phyloP scores from a whole-genome alignment of 805 yeast species.

The Kodamaea fukazawae region DNA sequence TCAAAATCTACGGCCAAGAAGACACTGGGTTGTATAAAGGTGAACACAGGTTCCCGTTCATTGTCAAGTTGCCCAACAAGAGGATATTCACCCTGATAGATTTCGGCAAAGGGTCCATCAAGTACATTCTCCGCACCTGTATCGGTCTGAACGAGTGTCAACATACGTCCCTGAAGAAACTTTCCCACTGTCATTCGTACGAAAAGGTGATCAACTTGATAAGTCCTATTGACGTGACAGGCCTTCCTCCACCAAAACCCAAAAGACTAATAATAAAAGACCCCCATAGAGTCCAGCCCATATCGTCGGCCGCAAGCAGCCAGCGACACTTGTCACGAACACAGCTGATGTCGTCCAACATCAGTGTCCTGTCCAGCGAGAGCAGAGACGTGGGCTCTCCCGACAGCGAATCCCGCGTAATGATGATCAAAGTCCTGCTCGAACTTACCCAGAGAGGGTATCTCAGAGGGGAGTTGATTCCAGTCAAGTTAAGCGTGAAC shows the following conservation, averaged over 20 bases:
- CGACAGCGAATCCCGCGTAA: constrained; percentile 4
- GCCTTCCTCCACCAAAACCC: constrained; percentile 63
- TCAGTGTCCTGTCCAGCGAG: background rate
- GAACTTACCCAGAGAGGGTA: constrained; percentile 61
- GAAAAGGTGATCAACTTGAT: constrained; percentile 59
- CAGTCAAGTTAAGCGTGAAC: constrained; percentile 61
- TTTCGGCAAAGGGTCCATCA: constrained; percentile 83
- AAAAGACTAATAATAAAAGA: constrained; percentile 62
- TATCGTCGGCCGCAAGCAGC: constrained; percentile 12
- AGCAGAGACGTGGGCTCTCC: constrained; percentile 1
- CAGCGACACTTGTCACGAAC: constrained; percentile 26
- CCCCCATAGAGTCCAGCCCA: constrained; percentile 26
- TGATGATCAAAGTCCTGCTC: constrained; percentile 31
- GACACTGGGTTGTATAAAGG: constrained; percentile 63
- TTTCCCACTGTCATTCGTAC: constrained; percentile 27
- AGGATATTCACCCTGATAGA: constrained; percentile 71
- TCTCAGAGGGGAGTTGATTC: constrained; percentile 74
- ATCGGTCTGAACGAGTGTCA: constrained; percentile 17
- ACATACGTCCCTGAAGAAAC: background rate
- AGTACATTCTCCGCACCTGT: constrained; percentile 59
- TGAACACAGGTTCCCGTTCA: constrained; percentile 84
- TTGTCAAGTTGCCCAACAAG: constrained; percentile 73
- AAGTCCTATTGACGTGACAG: constrained; percentile 72
- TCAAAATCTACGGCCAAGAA: constrained; percentile 51
- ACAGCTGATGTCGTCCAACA: constrained; percentile 23